phyloP scores from a whole-genome alignment of 192 early-diverging fungal species.

The Dimargaris xerosporica region DNA sequence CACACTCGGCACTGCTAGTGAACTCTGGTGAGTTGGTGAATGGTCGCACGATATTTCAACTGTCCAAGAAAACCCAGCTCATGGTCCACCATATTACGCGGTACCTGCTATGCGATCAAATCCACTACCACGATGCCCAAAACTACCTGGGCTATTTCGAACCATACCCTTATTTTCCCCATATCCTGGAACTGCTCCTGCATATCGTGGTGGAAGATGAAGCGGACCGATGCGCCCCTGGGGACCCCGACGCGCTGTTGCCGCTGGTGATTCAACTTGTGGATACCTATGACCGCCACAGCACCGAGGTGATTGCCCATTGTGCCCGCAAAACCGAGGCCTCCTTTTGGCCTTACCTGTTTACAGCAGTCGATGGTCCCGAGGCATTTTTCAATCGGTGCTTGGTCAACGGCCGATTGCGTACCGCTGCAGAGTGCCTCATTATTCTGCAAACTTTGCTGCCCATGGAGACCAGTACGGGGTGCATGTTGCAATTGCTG shows the following conservation, averaged over 20 bases:
- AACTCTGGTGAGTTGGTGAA: neutral
- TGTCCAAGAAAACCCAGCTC: neutral
- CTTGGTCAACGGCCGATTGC: conserved; percentile 43
- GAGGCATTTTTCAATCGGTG: conserved; percentile 71
- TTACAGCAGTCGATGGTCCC: conserved; percentile 70
- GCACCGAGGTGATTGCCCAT: conserved; percentile 77
- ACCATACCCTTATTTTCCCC: conserved; percentile 72
- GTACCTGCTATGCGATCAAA: neutral
- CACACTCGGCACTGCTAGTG: neutral
- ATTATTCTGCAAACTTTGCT: conserved; percentile 88
- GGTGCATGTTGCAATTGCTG: conserved; percentile 20
- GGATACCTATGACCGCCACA: conserved; percentile 52
- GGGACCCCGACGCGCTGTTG: conserved; percentile 34
- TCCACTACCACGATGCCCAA: conserved; percentile 23
- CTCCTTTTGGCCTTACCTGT: conserved; percentile 77
- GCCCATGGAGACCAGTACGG: conserved; percentile 24
- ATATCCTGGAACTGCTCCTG: conserved; percentile 82
- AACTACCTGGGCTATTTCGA: conserved; percentile 40
- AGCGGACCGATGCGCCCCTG: conserved; percentile 20
- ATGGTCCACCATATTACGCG: neutral
- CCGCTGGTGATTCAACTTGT: conserved; percentile 59
- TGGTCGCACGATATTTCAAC: neutral
- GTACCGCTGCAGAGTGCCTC: conserved; percentile 83
- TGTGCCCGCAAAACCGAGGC: conserved; percentile 97
- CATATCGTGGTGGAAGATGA: conserved; percentile 81